Evolutionary conservation across 2,329 filamentous ascomycete genomes (phyloP), one percentile per base, ranked within the genome.

Genomic region (Diplodia seriata): DNA sequence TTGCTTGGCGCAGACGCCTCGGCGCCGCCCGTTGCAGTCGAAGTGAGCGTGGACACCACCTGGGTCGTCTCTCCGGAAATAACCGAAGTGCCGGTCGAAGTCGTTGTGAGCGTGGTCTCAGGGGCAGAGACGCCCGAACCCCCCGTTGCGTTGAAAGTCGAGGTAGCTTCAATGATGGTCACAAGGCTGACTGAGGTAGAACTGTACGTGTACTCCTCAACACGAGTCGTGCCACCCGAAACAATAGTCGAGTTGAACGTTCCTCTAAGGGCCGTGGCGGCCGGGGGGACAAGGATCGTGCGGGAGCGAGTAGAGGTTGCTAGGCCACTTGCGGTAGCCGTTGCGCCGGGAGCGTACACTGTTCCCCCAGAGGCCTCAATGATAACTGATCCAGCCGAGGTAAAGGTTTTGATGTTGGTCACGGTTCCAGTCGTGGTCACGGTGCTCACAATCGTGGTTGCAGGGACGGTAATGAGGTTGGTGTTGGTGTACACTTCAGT

Each of bases 121-220:
- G 66, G 49, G 15, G 56, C n/a, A 50, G 70, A 59, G 1, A 71
- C 62, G 4, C 70, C 70, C 38, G 40, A 53, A 14, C 67, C 55
- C 4, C 70, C 70, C 12, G 72, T 74, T 18, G 70, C 69, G 20
- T 69, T 70, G 14, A 33, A 33, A 18, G 29, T 36, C n/a, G 66
- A 68, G 18, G 55, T 53, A 15, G 26, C 56, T 26, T 36, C 54
- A n/a, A 62, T 47, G 26, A 62, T 23, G 29, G 54, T 67, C 53
- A 67, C 11, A n/a, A 67, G 54, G 29, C 64, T 67, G 3, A 43
- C 12, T 4, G 53, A 57, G 4, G 64, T 59, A 38, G 64, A 67
- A 18, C 23, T 59, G 54, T 57, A 57, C 8, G 64, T 67, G 54
- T 51, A 67, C 12, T 59, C 15, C 29, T 50, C 38, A 15, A 68